Conservation (phyloP, 2,329 filamentous ascomycete genomes). For the Clarireedia hainanense region DNA sequence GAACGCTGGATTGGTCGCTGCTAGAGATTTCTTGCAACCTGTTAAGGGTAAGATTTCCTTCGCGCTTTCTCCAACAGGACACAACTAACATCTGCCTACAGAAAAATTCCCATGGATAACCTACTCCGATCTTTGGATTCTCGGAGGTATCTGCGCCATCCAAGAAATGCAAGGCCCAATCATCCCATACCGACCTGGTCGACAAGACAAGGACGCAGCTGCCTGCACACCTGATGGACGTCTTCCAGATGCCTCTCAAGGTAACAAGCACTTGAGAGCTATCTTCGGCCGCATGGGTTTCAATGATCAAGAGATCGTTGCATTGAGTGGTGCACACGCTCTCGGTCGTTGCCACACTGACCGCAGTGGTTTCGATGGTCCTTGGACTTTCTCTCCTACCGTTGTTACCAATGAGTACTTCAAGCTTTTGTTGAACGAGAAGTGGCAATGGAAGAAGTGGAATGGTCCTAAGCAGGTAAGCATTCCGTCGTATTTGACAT, state of each 20-base stretch:
- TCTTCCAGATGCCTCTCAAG: constrained; percentile 74
- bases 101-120: constrained; percentile 88
- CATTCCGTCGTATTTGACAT: background rate
- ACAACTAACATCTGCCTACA: constrained; percentile 27
- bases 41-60: constrained; percentile 58
- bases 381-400: constrained; percentile 88
- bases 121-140: constrained; percentile 96
- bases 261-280: constrained; percentile 71
- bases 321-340: constrained; percentile 76
- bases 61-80: background rate
- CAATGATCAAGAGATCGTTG: constrained; percentile 94
- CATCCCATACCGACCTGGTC: constrained; percentile 84
- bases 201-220: constrained; percentile 66
- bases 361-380: constrained; percentile 80
- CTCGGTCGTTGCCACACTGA: constrained; percentile 84
- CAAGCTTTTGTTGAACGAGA: constrained; percentile 79
- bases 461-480: constrained; percentile 69
- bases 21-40: constrained; percentile 88
- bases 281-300: constrained; percentile 98
- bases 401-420: constrained; percentile 94
- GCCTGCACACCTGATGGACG: constrained; percentile 93
- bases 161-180: constrained; percentile 91
- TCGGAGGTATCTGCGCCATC: constrained; percentile 75
- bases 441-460: constrained; percentile 91
- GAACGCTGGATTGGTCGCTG: constrained; percentile 81